Evolutionary conservation across 2,329 filamentous ascomycete species (phyloP).

Genomic region (Paraconiothyrium brasiliense): DNA sequence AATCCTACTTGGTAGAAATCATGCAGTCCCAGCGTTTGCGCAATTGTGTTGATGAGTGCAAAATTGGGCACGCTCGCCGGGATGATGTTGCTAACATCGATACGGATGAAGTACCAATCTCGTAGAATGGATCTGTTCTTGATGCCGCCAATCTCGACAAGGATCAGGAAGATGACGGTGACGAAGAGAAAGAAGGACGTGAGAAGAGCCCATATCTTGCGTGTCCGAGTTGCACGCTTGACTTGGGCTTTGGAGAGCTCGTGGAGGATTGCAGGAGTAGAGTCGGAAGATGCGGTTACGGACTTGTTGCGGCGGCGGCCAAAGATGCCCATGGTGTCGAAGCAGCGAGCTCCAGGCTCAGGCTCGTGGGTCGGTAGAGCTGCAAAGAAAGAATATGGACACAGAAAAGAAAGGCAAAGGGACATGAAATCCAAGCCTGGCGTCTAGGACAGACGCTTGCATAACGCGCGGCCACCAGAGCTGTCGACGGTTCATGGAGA

Average conservation of each 20-base stretch:
- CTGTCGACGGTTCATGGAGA: constrained; percentile 34
- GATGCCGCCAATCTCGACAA: constrained; percentile 82
- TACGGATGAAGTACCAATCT: constrained; percentile 82
- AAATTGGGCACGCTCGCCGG: constrained; percentile 76
- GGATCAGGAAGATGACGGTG: constrained; percentile 79
- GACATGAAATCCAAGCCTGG: constrained; percentile 5
- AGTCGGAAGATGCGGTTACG: constrained; percentile 25
- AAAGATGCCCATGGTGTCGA: constrained; percentile 38
- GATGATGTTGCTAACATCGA: constrained; percentile 85
- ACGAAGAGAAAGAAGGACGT: constrained; percentile 77
- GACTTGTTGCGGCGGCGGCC: constrained; percentile 28
- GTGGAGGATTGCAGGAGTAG: constrained; percentile 30
- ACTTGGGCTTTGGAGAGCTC: constrained; percentile 48
- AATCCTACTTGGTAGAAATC: constrained; percentile 94
- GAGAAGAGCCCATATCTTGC: constrained; percentile 69
- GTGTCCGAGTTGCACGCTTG: constrained; percentile 56
- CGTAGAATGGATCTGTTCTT: constrained; percentile 68
- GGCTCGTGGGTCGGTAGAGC: constrained; percentile 1
- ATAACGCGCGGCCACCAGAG: constrained; percentile 35
- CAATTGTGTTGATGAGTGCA: constrained; percentile 84
- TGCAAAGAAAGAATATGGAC: constrained; percentile 13
- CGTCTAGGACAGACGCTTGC: constrained; percentile 10
- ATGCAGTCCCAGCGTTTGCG: constrained; percentile 84
- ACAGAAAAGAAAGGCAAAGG: constrained; percentile 15
- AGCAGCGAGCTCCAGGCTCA: constrained; percentile 3